Evolutionary conservation across 2,329 filamentous ascomycete genomes (phyloP), one percentile per base, ranked within the genome.

Genomic region (Cryphonectria naterciae): DNA sequence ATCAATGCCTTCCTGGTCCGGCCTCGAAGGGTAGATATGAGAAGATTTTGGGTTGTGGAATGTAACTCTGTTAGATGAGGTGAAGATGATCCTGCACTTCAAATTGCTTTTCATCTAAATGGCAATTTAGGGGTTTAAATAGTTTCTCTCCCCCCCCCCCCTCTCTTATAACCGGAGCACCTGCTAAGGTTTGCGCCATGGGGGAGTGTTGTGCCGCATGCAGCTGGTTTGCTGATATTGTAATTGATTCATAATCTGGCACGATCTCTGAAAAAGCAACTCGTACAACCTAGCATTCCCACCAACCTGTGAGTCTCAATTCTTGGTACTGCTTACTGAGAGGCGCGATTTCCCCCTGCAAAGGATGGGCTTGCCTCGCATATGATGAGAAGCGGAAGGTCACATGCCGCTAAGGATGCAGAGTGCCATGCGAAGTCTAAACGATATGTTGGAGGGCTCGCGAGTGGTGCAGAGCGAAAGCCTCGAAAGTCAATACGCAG

Each of bases 361-460:
- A 11, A 11, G 10, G 52, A 13, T 37, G 37, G 32, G 5, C 56
- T n/a, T 61, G 32, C 22, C 10, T 37, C 13, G 17, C 58, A 39
- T 13, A 22, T 61, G 58, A 39, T 39, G 35, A 39, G 17, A 61
- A 37, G 58, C 58, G 58, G 58, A 61, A 61, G 58, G 58, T 61
- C 17, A 39, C 32, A 39, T 61, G 35, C 32, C 58, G 58, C 58
- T n/a, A 61, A 39, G 58, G 17, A 22, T 61, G 56, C 19, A 39
- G 19, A 39, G 32, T n/a, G 11, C 22, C 32, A 19, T n/a, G 22
- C 32, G 4, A n/a, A 37, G 35, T 35, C n/a, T 56, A 10, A 17
- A 37, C 19, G 6, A 61, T 19, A 17, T 15, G 32, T 5, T 6
- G 19, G 15, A 17, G 5, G 19, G 22, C 0, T n/a, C 6, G 6